phyloP scores from a whole-genome alignment of 2,329 filamentous ascomycete genomes.

The Scedosporium boydii region DNA sequence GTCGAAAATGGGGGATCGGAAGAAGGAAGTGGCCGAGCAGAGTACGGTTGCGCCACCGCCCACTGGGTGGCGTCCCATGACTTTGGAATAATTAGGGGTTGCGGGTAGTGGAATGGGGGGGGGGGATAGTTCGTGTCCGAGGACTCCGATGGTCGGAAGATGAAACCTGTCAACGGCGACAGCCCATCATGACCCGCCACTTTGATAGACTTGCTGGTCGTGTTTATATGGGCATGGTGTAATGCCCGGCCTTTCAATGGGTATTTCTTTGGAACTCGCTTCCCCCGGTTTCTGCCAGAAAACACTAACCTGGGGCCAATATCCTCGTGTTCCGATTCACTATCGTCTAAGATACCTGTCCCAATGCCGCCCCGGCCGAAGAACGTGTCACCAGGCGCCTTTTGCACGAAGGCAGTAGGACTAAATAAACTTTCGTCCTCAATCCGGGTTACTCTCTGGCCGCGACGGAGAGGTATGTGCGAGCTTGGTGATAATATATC shows the following conservation, averaged over 20 bases:
- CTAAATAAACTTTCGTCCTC: neutral
- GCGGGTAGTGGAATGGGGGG: neutral
- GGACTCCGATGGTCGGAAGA: neutral
- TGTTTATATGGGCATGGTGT: neutral
- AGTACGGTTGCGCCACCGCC: too few species aligned
- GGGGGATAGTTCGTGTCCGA: neutral
- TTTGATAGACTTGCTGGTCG: neutral
- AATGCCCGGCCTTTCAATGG: neutral
- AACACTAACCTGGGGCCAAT: slow-evolving; percentile 69
- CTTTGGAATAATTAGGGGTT: neutral
- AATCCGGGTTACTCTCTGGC: neutral
- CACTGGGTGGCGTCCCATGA: neutral
- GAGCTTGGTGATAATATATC: slow-evolving; percentile 30
- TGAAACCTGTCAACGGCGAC: neutral
- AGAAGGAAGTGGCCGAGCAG: neutral
- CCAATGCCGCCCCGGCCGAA: slow-evolving; percentile 57
- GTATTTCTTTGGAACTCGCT: neutral
- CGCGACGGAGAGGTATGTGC: neutral
- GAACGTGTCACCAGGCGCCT: neutral
- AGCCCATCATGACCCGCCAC: neutral
- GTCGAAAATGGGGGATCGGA: neutral
- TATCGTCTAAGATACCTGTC: slow-evolving; percentile 83
- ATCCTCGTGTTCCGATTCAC: slow-evolving; percentile 87
- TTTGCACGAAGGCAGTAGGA: neutral
- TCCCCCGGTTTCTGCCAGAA: neutral